A percentile compares a stretch with the other conserved stretches of the same genome.
These are phyloP conservation scores for Plasmodium knowlesi DNA, from an alignment of 169 alveolate species.

Conservation along the genomic window DNA sequence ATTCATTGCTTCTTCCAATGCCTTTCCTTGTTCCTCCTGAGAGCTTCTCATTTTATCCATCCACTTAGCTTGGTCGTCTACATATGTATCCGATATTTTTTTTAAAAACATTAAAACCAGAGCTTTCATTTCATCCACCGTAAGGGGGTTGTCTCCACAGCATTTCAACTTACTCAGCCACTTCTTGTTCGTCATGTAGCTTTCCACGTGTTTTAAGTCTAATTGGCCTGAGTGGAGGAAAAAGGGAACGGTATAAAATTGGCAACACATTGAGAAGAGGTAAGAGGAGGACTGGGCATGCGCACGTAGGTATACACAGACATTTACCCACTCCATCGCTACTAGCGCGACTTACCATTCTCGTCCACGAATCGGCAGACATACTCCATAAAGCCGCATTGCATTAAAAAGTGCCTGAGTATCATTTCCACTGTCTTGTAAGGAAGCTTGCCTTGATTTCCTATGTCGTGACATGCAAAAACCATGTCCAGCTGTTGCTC, in stretches of 20 bases:
- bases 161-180: conserved; percentile 76
- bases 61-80: conserved; percentile 71
- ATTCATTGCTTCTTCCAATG: conserved; percentile 69
- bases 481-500: conserved; percentile 86
- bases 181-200: conserved; percentile 77
- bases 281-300: background rate
- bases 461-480: conserved; percentile 87
- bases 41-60: conserved; percentile 46
- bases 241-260: background rate
- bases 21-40: conserved; percentile 71
- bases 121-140: conserved; percentile 83
- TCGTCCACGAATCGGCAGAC: conserved; percentile 80
- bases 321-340: background rate
- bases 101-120: conserved; percentile 87
- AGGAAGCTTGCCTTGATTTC: conserved; percentile 82
- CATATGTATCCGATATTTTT: conserved; percentile 82
- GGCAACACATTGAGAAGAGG: background rate
- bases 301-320: background rate
- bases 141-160: conserved; percentile 80
- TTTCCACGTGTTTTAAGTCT: conserved; percentile 77
- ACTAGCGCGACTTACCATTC: conserved; percentile 77
- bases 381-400: conserved; percentile 87
- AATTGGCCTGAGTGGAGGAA: conserved; percentile 78
- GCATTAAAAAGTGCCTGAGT: conserved; percentile 86
- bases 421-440: conserved; percentile 86